Percentiles rank a stretch among this genome's conserved stretches.
These are phyloP conservation scores for Symbiodinium natans DNA, from an alignment of 73 alveolate species.

Conservation along the genomic window DNA sequence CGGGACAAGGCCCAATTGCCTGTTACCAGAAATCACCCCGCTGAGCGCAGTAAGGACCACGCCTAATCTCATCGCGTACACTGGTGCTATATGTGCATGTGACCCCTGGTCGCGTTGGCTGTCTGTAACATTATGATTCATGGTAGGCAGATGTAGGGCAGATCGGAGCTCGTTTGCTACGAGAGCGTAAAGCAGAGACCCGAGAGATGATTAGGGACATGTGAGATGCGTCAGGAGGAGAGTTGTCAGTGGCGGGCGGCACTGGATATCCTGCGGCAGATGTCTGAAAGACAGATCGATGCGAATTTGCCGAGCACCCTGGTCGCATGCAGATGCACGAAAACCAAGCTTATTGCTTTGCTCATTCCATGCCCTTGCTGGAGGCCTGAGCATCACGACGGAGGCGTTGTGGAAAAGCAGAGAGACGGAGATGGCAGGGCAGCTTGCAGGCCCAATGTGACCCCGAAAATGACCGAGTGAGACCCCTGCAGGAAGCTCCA, in stretches of 20 bases:
- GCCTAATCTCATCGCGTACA: slow-evolving; percentile 89
- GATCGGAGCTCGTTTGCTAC: too few species aligned
- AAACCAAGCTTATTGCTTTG: not conserved
- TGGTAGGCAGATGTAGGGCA: too few species aligned
- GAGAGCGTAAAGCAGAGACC: too few species aligned
- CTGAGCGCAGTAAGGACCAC: slow-evolving; percentile 33
- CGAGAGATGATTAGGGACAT: too few species aligned
- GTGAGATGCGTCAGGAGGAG: slow-evolving; percentile 80
- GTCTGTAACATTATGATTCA: too few species aligned
- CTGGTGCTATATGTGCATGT: slow-evolving; percentile 89
- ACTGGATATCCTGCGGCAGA: slow-evolving; percentile 42
- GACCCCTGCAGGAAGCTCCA: too few species aligned
- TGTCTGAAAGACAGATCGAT: slow-evolving; percentile 25
- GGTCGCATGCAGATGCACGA: not conserved
- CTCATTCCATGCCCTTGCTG: not conserved
- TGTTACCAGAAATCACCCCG: not conserved
- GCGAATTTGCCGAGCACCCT: slow-evolving; percentile 73
- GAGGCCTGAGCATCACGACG: slow-evolving; percentile 61
- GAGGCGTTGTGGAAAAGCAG: slow-evolving; percentile 23
- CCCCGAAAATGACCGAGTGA: too few species aligned
- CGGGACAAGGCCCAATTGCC: too few species aligned
- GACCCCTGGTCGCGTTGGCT: slow-evolving; percentile 59
- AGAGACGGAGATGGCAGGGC: slow-evolving; percentile 30
- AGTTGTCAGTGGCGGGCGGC: slow-evolving; percentile 78
- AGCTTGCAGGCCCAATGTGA: not conserved